Base-by-base conservation (phyloP, 1,284 basidiomycete species). In the Puccinia horiana region DNA sequence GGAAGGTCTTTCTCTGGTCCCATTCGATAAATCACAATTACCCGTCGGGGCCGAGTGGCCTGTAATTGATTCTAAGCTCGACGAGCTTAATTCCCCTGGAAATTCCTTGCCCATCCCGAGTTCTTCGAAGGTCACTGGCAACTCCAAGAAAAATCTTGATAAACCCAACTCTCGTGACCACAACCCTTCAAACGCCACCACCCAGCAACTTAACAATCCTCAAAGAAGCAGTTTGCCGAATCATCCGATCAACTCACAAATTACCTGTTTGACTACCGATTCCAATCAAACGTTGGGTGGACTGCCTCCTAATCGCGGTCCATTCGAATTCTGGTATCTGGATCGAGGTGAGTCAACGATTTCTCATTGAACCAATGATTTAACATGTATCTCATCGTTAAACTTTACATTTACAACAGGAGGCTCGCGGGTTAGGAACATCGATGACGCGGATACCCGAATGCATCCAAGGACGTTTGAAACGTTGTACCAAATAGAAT, bases 401-500 rank as follows among this genome's bases (percentile, higher is more conserved):
- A 47, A 63, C 54, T n/a, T 1, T 58, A 32, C 37, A 37, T 35
- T 18, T 47, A 35, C 40, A 18, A 70, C 44, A 81, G 78, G 16
- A 12, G 47, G 40, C 44, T 58, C 23, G 12, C 78, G 69, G 18
- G 78, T 81, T 54, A 70, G 35, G 16, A 49, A 69, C 16, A 37
- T 70, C 18, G 69, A 61, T 47, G 54, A 81, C 44, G 78, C 78
- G 26, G 78, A 81, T 70, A 73, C n/a, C 40, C 65, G 69, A 44
- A 81, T 81, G 78, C 65, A 81, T 69, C 69, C 70, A 1, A 26
- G 32, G 2, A 75, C 80, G 26, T 81, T 75, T 44, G 72, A 81
- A 44, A 81, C 72, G 6, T 42, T 81, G 16, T 81, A 75, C 49
- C 72, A 75, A 67, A 61, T 81, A 16, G 80, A 81, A 67, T 81